Evolutionary conservation across 73 alveolate genomes (phyloP).

Genomic region (Stentor roeselii): DNA sequence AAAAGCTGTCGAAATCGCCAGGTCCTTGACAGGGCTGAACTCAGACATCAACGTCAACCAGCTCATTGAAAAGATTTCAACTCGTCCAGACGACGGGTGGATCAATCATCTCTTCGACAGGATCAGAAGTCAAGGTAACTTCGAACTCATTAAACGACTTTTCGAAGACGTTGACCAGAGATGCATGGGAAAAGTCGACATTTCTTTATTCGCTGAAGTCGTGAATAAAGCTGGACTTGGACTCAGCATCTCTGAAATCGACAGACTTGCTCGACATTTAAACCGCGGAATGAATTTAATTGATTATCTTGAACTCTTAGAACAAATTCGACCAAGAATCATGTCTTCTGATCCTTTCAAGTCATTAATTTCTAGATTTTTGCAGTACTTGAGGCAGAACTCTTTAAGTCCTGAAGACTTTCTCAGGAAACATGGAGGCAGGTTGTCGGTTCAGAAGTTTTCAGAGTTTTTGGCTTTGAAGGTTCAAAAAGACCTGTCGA

Average conservation of each 20-base stretch:
- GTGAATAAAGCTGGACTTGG: slow-evolving; percentile 15
- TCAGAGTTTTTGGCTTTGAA: neutral
- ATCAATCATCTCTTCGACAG: neutral
- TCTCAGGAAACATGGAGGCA: neutral
- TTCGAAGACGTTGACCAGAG: slow-evolving; percentile 6
- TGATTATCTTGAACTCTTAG: neutral
- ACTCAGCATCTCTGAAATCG: neutral
- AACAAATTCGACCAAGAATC: neutral
- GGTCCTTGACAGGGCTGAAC: neutral
- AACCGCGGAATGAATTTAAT: neutral
- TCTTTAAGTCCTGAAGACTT: neutral
- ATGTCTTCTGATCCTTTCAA: neutral
- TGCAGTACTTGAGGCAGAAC: neutral
- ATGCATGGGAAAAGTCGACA: neutral
- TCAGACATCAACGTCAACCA: neutral
- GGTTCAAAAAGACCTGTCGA: neutral
- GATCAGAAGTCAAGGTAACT: neutral
- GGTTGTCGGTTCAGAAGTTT: neutral
- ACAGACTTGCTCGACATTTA: neutral
- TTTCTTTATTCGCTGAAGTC: neutral
- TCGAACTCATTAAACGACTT: neutral
- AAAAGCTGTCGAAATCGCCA: slow-evolving; percentile 11
- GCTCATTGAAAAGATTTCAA: neutral
- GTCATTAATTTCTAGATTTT: neutral
- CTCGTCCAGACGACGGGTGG: neutral